phyloP scores from a whole-genome alignment of 257 asterid species.

The Linaria vulgaris region DNA sequence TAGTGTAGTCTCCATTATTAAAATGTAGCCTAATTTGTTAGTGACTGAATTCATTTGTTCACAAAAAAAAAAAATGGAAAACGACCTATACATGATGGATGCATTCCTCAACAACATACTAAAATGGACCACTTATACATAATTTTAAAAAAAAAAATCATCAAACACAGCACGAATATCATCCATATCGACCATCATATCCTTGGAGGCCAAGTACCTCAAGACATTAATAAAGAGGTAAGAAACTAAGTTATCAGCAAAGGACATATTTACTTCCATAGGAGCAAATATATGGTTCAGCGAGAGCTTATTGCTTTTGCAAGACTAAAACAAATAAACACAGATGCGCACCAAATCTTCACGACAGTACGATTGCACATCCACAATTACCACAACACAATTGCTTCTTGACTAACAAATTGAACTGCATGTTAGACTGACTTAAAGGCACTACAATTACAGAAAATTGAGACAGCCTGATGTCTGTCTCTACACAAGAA shows the following conservation, averaged over 20 bases:
- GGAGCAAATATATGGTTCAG: constrained; percentile 1
- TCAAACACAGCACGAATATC: constrained; percentile 85
- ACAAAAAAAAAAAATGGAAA: no score
- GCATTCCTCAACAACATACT: not conserved
- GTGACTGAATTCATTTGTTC: no score
- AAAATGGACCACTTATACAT: not conserved
- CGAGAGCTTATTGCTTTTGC: not conserved
- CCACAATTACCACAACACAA: not conserved
- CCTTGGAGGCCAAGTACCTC: constrained; percentile 80
- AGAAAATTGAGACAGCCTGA: no score
- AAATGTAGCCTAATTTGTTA: no score
- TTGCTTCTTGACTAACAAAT: not conserved
- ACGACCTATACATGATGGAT: not conserved
- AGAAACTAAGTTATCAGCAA: constrained; percentile 24
- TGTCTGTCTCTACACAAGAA: no score
- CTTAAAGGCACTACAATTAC: not conserved
- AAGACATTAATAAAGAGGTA: constrained; percentile 26
- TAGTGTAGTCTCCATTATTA: no score
- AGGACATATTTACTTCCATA: constrained; percentile 20
- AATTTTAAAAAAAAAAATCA: constrained; percentile 49
- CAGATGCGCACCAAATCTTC: not conserved
- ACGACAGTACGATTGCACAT: not conserved
- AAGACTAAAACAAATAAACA: constrained; percentile 25
- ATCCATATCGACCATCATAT: constrained; percentile 94
- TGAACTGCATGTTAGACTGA: constrained; percentile 4